Percentiles rank a stretch among this genome's conserved stretches.
Evolutionary conservation across 306 rosid species (phyloP).

Genomic region (Lathyrus aphaca): DNA sequence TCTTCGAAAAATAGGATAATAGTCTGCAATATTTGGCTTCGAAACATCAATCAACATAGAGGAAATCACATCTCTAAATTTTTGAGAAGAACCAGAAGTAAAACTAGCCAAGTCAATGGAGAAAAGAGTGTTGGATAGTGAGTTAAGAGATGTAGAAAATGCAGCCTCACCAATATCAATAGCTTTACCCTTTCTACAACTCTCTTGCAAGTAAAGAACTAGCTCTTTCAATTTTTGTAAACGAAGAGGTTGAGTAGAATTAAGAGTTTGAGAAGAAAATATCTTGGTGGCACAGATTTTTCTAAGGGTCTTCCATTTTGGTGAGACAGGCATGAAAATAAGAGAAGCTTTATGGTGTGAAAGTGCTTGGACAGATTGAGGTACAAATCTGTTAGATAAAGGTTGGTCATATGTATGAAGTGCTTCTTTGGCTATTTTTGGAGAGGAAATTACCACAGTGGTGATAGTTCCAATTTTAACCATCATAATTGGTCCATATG

Average conservation of each 20-base stretch:
- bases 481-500: not conserved
- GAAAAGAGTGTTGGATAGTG: not conserved
- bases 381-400: not conserved
- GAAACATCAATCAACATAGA: not conserved
- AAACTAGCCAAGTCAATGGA: not conserved
- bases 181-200: not conserved
- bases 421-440: slow-evolving; percentile 6
- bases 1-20: not conserved
- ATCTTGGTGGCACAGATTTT: not conserved
- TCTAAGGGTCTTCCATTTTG: not conserved
- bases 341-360: not conserved
- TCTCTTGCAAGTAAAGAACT: not conserved
- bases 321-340: not conserved
- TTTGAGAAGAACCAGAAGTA: not conserved
- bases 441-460: not conserved
- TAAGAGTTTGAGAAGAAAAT: not conserved
- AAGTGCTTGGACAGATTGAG: not conserved
- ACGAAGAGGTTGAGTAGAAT: not conserved
- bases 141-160: not conserved
- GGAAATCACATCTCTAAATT: not conserved
- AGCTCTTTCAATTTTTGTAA: not conserved
- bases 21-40: not conserved
- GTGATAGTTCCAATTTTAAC: not conserved
- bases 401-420: not conserved
- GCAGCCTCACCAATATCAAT: slow-evolving; percentile 12